Conservation (phyloP, 2,329 filamentous ascomycete genomes). For the Xylaria sp. region DNA sequence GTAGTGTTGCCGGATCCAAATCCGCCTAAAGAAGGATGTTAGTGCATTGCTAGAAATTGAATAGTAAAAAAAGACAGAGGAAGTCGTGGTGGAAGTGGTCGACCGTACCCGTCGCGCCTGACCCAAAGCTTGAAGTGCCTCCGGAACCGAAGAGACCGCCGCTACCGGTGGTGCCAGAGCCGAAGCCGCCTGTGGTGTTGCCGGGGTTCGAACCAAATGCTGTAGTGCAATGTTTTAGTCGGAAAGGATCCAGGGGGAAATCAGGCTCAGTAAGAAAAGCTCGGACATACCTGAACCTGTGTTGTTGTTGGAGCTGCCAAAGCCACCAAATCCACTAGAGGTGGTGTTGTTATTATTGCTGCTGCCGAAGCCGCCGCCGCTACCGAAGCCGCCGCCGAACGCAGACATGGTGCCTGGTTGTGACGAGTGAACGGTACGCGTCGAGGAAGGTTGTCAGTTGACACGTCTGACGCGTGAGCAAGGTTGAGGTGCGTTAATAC, state of each 20-base stretch:
- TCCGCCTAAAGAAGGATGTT: constrained; percentile 39
- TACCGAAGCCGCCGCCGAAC: constrained; percentile 63
- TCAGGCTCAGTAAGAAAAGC: constrained; percentile 36
- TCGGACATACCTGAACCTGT: constrained; percentile 63
- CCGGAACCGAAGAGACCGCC: constrained; percentile 48
- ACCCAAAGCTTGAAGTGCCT: constrained; percentile 55
- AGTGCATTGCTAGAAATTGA: constrained; percentile 28
- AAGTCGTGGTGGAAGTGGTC: constrained; percentile 1
- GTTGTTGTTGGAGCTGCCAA: constrained; percentile 58
- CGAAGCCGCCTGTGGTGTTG: constrained; percentile 47
- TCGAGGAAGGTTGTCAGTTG: constrained; percentile 36
- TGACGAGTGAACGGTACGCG: constrained; percentile 32
- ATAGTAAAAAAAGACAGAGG: constrained; percentile 4
- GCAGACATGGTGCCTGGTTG: constrained; percentile 59
- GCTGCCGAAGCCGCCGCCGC: constrained; percentile 64
- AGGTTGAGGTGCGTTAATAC: constrained; percentile 34
- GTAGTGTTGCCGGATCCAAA: constrained; percentile 61
- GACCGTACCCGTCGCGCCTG: constrained; percentile 54
- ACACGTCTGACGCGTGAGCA: constrained; percentile 50
- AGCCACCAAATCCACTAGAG: constrained; percentile 67
- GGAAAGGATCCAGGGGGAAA: constrained; percentile 17
- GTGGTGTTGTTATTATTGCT: constrained; percentile 61
- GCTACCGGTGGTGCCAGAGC: constrained; percentile 50
- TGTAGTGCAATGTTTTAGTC: constrained; percentile 42
- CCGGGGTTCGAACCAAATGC: constrained; percentile 46